Evolutionary conservation across 2,329 filamentous ascomycete species (phyloP).

Genomic region (Geoglossum cookeanum): DNA sequence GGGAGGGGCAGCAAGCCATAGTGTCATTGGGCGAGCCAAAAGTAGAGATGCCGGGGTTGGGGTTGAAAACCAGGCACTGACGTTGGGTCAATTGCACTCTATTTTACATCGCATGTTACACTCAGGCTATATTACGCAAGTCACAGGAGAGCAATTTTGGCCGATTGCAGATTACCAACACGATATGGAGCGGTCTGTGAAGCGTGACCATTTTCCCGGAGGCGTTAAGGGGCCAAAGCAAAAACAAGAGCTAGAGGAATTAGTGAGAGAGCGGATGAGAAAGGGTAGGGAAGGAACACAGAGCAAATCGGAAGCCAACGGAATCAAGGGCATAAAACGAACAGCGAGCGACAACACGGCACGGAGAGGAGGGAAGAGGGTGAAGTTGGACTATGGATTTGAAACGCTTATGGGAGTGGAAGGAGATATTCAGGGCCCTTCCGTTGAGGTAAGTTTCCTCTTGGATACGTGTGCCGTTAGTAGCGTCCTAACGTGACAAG

Average conservation of each 20-base stretch:
- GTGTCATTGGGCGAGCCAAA: constrained; percentile 5
- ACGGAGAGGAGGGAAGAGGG: not conserved
- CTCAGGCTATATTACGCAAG: constrained; percentile 14
- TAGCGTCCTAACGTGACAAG: constrained; percentile 23
- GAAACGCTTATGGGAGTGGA: not conserved
- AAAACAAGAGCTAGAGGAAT: constrained; percentile 40
- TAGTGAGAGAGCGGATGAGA: constrained; percentile 33
- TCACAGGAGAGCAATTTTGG: constrained; percentile 25
- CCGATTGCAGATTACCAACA: constrained; percentile 34
- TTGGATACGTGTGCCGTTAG: not conserved
- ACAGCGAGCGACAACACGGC: not conserved
- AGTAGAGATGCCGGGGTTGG: not conserved
- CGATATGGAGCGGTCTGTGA: constrained; percentile 41
- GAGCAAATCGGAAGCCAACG: not conserved
- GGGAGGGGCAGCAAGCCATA: not conserved
- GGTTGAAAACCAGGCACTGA: not conserved
- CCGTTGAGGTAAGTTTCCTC: not conserved
- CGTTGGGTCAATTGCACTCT: not conserved
- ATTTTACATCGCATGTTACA: constrained; percentile 12
- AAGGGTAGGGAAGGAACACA: constrained; percentile 28
- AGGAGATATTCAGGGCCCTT: not conserved
- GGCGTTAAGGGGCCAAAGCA: constrained; percentile 44
- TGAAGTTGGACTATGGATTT: not conserved
- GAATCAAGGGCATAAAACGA: not conserved
- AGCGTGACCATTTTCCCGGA: constrained; percentile 32